Base-by-base conservation (phyloP, 177 flowering plant species). In the Vitis hybrid region DNA sequence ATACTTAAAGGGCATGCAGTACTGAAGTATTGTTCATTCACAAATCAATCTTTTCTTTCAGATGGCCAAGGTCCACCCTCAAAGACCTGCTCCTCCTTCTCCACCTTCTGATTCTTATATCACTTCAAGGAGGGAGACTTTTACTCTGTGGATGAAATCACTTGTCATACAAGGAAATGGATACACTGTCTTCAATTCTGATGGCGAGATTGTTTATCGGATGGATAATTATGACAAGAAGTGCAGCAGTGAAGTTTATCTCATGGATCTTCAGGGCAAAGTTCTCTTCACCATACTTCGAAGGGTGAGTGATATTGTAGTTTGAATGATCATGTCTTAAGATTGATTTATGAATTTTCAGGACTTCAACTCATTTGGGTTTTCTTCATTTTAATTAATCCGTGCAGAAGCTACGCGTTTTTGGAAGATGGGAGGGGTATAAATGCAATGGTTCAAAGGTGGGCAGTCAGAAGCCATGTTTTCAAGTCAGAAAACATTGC, bases 141-240 rank as follows among this genome's bases (percentile, higher is more conserved):
- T 77, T 62, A 91, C 97, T 0, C 11, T 91, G 19, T 91, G 94
- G 94, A 89, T 89, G 97, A 89, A 89, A 70, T 91, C 97, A 0
- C 80, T 85, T 1, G 70, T 86, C 11, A 65, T 83, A 72, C 80
- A 80, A 48, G 75, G 90, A n/a, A 78, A 85, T 53, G 97, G 97
- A 1, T 88, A 88, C 82, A 86, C 92, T 1, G 86, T 89, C 56
- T 89, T 67, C 33, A 64, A 91, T 75, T 74, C 83, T 1, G 75
- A 78, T 2, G 97, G 97, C 0, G 72, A 88, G 16, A 78, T 91
- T 5, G 78, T 79, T 50, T 91, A 85, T 67, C 82, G 97, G 0
- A 77, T 91, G 2, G 94, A 91, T 51, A 89, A 88, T 68, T 91
- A 91, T 55, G 83, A 78, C 18, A 63, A 64, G 26, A 89, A 80